Conservation (phyloP, 2,329 filamentous ascomycete genomes). For the Chaetomium strumarium region DNA sequence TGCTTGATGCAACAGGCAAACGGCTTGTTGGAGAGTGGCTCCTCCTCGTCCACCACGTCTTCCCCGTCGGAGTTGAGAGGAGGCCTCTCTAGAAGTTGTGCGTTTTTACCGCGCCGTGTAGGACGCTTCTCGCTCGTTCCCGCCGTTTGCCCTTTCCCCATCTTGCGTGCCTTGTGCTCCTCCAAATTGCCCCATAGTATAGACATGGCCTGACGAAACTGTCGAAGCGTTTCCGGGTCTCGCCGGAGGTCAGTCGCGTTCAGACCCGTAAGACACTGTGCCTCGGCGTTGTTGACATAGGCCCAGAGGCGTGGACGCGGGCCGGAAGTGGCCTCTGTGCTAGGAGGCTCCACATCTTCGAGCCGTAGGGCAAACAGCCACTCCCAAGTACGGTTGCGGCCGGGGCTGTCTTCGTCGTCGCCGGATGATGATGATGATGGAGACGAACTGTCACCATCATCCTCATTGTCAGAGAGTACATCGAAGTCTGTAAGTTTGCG, state of each 20-base stretch:
- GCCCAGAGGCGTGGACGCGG: slow-evolving; percentile 55
- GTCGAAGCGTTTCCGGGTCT: slow-evolving; percentile 42
- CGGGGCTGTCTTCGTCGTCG: slow-evolving; percentile 13
- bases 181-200: slow-evolving; percentile 81
- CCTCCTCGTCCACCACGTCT: slow-evolving; percentile 18
- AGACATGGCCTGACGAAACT: slow-evolving; percentile 65
- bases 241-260: slow-evolving; percentile 52
- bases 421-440: slow-evolving; percentile 36
- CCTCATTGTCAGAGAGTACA: slow-evolving; percentile 39
- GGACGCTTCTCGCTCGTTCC: slow-evolving; percentile 30
- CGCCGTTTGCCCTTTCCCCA: slow-evolving; percentile 18
- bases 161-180: slow-evolving; percentile 52
- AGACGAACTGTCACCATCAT: slow-evolving; percentile 21
- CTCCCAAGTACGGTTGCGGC: slow-evolving; percentile 52
- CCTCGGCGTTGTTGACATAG: slow-evolving; percentile 55
- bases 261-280: slow-evolving; percentile 42
- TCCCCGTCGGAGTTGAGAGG: slow-evolving; percentile 16
- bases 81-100: slow-evolving; percentile 11
- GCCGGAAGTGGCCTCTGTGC: slow-evolving; percentile 3
- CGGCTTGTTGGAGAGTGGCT: slow-evolving; percentile 48
- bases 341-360: slow-evolving; percentile 52
- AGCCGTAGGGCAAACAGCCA: slow-evolving; percentile 80
- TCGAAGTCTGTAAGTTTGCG: slow-evolving; percentile 43
- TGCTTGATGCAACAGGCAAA: slow-evolving; percentile 68
- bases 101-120: slow-evolving; percentile 11